A percentile compares a stretch with the other conserved stretches of the same genome.
These are phyloP conservation scores for Aureobasidium uvarum DNA, from an alignment of 2,329 filamentous ascomycete genomes.

Conservation along the genomic window DNA sequence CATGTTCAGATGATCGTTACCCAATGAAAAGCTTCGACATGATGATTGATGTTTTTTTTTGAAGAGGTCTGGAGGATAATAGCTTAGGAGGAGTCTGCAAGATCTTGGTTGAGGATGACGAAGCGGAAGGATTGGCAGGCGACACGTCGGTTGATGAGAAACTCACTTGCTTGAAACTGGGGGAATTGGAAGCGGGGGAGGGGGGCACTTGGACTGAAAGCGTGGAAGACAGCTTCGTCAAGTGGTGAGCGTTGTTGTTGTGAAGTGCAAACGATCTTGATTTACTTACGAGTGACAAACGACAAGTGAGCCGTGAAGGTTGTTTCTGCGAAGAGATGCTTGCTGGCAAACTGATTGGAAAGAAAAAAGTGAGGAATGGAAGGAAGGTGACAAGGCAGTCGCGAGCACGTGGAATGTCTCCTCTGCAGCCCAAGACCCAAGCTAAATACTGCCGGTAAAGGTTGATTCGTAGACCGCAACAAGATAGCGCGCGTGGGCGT, in stretches of 20 bases:
- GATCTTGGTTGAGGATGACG: conserved; percentile 23
- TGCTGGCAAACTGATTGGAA: not conserved
- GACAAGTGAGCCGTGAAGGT: not conserved
- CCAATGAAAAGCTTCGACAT: conserved; percentile 97
- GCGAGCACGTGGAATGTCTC: conserved; percentile 24
- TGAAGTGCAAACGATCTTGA: conserved; percentile 12
- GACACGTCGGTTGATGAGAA: conserved; percentile 24
- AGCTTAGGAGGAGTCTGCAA: conserved; percentile 11
- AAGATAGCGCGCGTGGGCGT: conserved; percentile 19
- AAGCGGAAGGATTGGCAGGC: conserved; percentile 16
- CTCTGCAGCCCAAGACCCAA: conserved; percentile 18
- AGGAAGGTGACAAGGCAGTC: conserved; percentile 2
- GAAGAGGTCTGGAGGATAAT: conserved; percentile 14
- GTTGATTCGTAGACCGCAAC: conserved; percentile 17
- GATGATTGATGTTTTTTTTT: conserved; percentile 32
- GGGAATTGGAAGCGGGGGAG: conserved; percentile 7
- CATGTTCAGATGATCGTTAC: conserved; percentile 50
- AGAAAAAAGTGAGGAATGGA: conserved; percentile 16
- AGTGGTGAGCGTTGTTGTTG: not conserved
- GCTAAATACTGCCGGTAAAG: conserved; percentile 24
- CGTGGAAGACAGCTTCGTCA: conserved; percentile 3
- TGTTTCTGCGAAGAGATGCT: not conserved
- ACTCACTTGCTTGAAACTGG: conserved; percentile 16
- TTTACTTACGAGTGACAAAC: conserved; percentile 4
- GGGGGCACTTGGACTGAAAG: conserved; percentile 16